phyloP scores from a whole-genome alignment of 2,329 filamentous ascomycete species.

The Colletotrichum tamarilloi region DNA sequence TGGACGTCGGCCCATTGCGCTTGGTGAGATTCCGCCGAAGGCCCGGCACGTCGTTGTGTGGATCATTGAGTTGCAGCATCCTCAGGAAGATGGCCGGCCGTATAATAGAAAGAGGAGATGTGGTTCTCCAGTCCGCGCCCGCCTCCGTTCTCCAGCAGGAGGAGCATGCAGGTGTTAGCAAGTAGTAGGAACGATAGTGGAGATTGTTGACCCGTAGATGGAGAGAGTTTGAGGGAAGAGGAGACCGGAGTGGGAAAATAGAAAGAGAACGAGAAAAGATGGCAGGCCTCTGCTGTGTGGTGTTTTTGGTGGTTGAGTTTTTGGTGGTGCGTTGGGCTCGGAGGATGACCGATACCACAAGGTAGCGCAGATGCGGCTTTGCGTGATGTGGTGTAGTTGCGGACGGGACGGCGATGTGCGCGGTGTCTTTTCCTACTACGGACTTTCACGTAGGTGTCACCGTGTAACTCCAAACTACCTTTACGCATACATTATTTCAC shows the following conservation, averaged over 20 bases:
- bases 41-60: slow-evolving; percentile 23
- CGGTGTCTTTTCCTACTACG: background rate
- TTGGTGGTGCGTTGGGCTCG: slow-evolving; percentile 2
- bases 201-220: slow-evolving; percentile 2
- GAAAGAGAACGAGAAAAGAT: background rate
- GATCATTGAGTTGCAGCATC: slow-evolving; percentile 33
- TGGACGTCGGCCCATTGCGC: slow-evolving; percentile 26
- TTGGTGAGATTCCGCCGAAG: slow-evolving; percentile 16
- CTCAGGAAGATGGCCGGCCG: background rate
- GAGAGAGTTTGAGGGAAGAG: background rate
- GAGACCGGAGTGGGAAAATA: background rate
- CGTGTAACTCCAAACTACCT: background rate
- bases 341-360: slow-evolving; percentile 24
- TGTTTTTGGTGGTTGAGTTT: background rate
- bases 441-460: no score
- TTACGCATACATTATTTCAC: slow-evolving; percentile 13
- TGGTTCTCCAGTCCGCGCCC: background rate
- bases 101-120: background rate
- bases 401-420: slow-evolving; percentile 1
- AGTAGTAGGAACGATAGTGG: slow-evolving; percentile 25
- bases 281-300: background rate
- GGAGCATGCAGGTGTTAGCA: slow-evolving; percentile 1
- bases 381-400: background rate
- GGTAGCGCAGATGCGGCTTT: background rate
- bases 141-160: slow-evolving; percentile 6